Evolutionary conservation across 495 filamentous ascomycete genomes (phyloP).

Genomic region (Sabuloglossum arenarium): DNA sequence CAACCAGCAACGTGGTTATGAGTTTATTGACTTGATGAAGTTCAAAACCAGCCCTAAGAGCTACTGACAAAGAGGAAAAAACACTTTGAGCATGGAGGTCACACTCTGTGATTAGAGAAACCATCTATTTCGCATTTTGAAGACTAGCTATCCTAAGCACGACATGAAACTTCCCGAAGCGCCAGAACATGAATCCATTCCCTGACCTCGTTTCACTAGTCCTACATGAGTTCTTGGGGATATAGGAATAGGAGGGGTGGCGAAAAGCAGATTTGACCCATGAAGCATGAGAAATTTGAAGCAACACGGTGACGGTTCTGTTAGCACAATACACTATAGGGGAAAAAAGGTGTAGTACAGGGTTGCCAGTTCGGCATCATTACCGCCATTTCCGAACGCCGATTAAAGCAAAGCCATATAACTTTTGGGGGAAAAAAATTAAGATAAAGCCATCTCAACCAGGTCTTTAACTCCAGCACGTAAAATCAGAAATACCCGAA

Average conservation of each 20-base stretch:
- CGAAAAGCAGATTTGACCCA: neutral
- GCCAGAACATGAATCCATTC: neutral
- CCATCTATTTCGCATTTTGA: too few species aligned
- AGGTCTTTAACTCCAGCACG: neutral
- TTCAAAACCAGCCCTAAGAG: too few species aligned
- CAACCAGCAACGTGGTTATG: too few species aligned
- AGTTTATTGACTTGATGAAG: too few species aligned
- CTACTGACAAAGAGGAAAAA: too few species aligned
- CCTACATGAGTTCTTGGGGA: neutral
- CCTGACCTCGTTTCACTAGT: neutral
- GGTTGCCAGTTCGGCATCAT: neutral
- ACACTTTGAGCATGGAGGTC: too few species aligned
- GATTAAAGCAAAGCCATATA: neutral
- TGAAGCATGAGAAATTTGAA: neutral
- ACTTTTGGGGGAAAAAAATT: neutral
- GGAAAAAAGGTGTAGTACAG: neutral
- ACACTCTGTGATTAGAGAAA: too few species aligned
- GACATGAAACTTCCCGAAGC: neutral
- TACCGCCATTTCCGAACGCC: neutral
- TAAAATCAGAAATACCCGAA: neutral
- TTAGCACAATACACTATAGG: neutral
- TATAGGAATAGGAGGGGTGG: neutral
- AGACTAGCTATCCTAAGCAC: too few species aligned
- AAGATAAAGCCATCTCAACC: neutral
- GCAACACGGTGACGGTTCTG: neutral